phyloP scores from a whole-genome alignment of 2,329 filamentous ascomycete species.

The Exophiala sp. region DNA sequence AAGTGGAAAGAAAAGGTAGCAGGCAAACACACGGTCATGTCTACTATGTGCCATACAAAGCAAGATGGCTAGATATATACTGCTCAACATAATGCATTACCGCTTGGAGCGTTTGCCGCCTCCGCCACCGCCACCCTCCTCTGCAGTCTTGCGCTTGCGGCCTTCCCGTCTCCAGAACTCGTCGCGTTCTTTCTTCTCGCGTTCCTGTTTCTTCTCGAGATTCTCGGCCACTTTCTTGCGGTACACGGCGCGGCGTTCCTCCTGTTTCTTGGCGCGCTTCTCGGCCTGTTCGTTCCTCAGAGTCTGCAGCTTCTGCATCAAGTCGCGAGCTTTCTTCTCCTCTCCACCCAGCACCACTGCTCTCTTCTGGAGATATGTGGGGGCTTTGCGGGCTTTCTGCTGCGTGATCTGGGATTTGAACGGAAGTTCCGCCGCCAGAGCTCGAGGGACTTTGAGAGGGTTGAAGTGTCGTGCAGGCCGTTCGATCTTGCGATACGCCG shows the following conservation, averaged over 20 bases:
- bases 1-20: neutral
- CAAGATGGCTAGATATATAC: neutral
- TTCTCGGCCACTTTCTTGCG: constrained; percentile 75
- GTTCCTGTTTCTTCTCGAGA: constrained; percentile 74
- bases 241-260: constrained; percentile 75
- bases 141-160: constrained; percentile 61
- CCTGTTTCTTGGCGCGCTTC: constrained; percentile 77
- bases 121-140: constrained; percentile 47
- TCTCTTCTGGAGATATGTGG: constrained; percentile 91
- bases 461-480: constrained; percentile 67
- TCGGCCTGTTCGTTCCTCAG: constrained; percentile 84
- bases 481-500: constrained; percentile 66
- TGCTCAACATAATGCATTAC: neutral
- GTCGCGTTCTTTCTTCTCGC: constrained; percentile 86
- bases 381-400: constrained; percentile 70
- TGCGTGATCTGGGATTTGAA: constrained; percentile 86
- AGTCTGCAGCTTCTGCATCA: constrained; percentile 90
- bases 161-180: constrained; percentile 92
- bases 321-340: constrained; percentile 78
- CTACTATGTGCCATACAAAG: neutral
- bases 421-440: constrained; percentile 69
- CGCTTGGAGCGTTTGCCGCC: constrained; percentile 32
- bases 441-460: constrained; percentile 46
- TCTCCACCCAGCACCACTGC: constrained; percentile 81
- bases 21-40: neutral